phyloP scores from a whole-genome alignment of 1,284 basidiomycete species.

The Omphalotus olearius region DNA sequence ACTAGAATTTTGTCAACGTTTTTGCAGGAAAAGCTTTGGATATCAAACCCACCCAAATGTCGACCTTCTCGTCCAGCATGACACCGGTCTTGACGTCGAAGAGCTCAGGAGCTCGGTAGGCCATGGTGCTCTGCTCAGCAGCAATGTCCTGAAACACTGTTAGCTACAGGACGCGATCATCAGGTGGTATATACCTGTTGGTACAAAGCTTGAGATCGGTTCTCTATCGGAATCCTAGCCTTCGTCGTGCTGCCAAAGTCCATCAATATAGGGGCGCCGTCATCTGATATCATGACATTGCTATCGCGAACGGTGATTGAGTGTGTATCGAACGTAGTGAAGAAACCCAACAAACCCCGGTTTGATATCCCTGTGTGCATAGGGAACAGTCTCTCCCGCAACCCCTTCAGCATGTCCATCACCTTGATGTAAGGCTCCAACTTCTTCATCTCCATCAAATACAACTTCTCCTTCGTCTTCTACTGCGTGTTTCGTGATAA shows the following conservation, averaged over 20 bases:
- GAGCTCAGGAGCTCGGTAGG: slow-evolving; percentile 91
- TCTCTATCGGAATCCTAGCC: slow-evolving; percentile 76
- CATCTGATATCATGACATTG: slow-evolving; percentile 95
- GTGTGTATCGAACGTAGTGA: neutral
- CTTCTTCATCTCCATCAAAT: slow-evolving; percentile 78
- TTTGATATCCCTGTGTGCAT: slow-evolving; percentile 96
- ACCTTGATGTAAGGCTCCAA: slow-evolving; percentile 29
- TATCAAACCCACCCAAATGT: slow-evolving; percentile 78
- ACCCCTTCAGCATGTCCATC: slow-evolving; percentile 31
- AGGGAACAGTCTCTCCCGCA: slow-evolving; percentile 69
- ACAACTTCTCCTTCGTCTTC: slow-evolving; percentile 56
- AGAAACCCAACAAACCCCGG: slow-evolving; percentile 60
- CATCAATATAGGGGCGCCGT: slow-evolving; percentile 91
- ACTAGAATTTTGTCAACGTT: slow-evolving; percentile 41
- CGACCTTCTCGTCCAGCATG: slow-evolving; percentile 88
- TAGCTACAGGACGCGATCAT: neutral
- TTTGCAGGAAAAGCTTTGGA: neutral
- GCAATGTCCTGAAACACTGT: slow-evolving; percentile 71
- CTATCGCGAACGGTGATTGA: slow-evolving; percentile 32
- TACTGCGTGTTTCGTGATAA: slow-evolving; percentile 46
- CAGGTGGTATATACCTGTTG: slow-evolving; percentile 57
- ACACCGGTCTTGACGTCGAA: slow-evolving; percentile 93
- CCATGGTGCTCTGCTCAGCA: slow-evolving; percentile 94
- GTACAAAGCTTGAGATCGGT: slow-evolving; percentile 79
- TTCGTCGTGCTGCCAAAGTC: slow-evolving; percentile 92